Evolutionary conservation across 2,329 filamentous ascomycete genomes (phyloP), one percentile per base, ranked within the genome.

Genomic region (Beauveria sp.): DNA sequence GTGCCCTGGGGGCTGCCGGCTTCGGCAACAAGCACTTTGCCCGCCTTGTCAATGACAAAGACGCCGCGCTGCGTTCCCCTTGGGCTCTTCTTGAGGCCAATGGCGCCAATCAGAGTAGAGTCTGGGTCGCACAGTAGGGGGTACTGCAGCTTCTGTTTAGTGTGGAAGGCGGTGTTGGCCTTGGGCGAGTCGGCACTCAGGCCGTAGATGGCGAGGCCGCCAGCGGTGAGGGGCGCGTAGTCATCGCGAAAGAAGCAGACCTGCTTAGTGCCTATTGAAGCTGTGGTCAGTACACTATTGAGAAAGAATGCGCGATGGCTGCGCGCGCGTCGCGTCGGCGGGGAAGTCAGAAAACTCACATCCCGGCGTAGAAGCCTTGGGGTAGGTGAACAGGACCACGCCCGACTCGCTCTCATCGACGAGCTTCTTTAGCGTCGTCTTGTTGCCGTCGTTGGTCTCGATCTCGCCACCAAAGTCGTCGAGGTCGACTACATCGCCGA

Each of bases 371-470:
- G 89, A 94, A 14, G 94, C 94, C 77, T 90, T 96, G 62, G 94
- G 94, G 72, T 97, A 97, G 37, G 92, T 97, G 75, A 99, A 97
- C 34, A 97, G 78, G 40, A 96, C 91, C 48, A 97, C 89, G 28
- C 93, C 94, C 41, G 84, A 81, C 76, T 90, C 87, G 82, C 92
- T 96, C 70, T 89, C 84, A 56, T 91, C 88, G 54, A 97, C 83
- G 26, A 99, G 85, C 67, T 86, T 80, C 77, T 91, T 88, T 62
- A 99, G 79, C 1, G 86, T 91, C 6, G 89, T 92, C 77, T 88
- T 90, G 59, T 81, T 78, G 68, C 92, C 92, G 65, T 96, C 91
- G 66, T 97, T 86, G 64, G 88, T 94, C 79, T 94, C 85, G 65
- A 99, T 77, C 70, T 94, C 87, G 65, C 84, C 84, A 66, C 85